Percentiles rank a stretch among this genome's conserved stretches.
These are phyloP conservation scores for Fusarium globosum DNA, from an alignment of 2,329 filamentous ascomycete genomes.

Conservation along the genomic window DNA sequence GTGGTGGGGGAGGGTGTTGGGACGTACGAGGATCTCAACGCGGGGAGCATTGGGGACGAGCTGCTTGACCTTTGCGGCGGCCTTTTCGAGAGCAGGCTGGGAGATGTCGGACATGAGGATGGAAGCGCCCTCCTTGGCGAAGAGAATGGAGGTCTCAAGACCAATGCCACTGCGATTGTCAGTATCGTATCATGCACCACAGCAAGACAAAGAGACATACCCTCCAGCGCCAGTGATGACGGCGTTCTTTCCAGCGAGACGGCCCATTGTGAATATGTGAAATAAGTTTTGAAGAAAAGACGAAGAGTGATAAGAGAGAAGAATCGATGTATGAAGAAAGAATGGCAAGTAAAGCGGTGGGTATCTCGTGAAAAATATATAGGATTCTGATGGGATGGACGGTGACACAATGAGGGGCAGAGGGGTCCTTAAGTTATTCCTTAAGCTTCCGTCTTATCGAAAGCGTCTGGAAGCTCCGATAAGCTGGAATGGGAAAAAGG, in stretches of 20 bases:
- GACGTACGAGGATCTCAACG: conserved; percentile 68
- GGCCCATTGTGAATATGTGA: conserved; percentile 53
- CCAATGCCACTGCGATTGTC: conserved; percentile 78
- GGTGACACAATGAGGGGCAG: conserved; percentile 12
- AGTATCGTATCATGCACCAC: background rate
- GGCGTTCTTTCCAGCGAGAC: conserved; percentile 70
- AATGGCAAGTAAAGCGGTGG: background rate
- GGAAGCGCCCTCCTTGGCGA: conserved; percentile 86
- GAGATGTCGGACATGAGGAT: conserved; percentile 90
- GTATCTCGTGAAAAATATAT: conserved; percentile 13
- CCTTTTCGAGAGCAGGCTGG: conserved; percentile 79
- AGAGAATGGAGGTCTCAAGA: conserved; percentile 90
- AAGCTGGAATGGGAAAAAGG: conserved; percentile 6
- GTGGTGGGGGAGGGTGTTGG: background rate
- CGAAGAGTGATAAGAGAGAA: background rate
- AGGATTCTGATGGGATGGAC: background rate
- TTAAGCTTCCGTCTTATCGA: conserved; percentile 23
- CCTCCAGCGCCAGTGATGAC: conserved; percentile 87
- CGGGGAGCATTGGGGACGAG: conserved; percentile 72
- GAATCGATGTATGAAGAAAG: background rate
- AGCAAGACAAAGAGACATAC: conserved; percentile 62
- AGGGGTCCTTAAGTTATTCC: background rate
- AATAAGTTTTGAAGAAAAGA: conserved; percentile 1
- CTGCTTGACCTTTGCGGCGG: conserved; percentile 78
- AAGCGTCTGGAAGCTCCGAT: conserved; percentile 30